These are phyloP conservation scores for Leccinum fibrillosum DNA, from an alignment of 768 basidiomycete species.

Conservation along the genomic window DNA sequence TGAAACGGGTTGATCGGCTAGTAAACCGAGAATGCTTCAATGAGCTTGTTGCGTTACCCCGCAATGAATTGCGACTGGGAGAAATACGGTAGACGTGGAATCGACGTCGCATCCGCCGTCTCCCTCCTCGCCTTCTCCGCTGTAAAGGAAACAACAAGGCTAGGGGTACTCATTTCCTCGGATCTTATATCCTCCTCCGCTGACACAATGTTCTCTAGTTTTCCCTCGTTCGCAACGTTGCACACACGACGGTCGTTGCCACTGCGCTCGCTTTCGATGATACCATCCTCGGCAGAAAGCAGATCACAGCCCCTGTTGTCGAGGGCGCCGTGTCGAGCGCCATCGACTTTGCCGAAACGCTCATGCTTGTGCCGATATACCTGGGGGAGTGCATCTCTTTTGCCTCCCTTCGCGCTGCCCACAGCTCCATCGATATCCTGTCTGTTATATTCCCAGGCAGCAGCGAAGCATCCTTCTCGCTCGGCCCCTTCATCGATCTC, in stretches of 20 bases:
- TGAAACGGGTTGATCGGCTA: not conserved
- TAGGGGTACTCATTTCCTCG: slow-evolving; percentile 51
- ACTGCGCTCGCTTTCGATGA: slow-evolving; percentile 62
- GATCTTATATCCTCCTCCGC: slow-evolving; percentile 3
- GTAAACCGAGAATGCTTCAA: not conserved
- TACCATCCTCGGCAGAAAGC: slow-evolving; percentile 60
- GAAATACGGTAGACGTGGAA: slow-evolving; percentile 48
- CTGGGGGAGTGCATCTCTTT: slow-evolving; percentile 75
- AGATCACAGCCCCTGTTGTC: slow-evolving; percentile 55
- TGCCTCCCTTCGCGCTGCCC: slow-evolving; percentile 69
- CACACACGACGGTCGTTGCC: slow-evolving; percentile 53
- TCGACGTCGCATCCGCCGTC: slow-evolving; percentile 64
- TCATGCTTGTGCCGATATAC: slow-evolving; percentile 72
- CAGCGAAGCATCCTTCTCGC: slow-evolving; percentile 77
- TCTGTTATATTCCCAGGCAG: slow-evolving; percentile 70
- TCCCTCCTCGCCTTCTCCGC: slow-evolving; percentile 65
- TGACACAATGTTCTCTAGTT: slow-evolving; percentile 47
- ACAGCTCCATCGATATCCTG: slow-evolving; percentile 72
- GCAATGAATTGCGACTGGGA: slow-evolving; percentile 37
- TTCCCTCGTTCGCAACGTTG: slow-evolving; percentile 59
- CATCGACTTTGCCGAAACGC: slow-evolving; percentile 63
- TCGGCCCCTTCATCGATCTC: slow-evolving; percentile 74
- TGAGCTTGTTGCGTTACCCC: not conserved
- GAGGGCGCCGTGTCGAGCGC: slow-evolving; percentile 58
- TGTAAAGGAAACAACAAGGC: slow-evolving; percentile 61